Percentiles rank a stretch among this genome's conserved stretches.
phyloP scores from a whole-genome alignment of 2,329 filamentous ascomycete species.

The Colletotrichum truncatum region DNA sequence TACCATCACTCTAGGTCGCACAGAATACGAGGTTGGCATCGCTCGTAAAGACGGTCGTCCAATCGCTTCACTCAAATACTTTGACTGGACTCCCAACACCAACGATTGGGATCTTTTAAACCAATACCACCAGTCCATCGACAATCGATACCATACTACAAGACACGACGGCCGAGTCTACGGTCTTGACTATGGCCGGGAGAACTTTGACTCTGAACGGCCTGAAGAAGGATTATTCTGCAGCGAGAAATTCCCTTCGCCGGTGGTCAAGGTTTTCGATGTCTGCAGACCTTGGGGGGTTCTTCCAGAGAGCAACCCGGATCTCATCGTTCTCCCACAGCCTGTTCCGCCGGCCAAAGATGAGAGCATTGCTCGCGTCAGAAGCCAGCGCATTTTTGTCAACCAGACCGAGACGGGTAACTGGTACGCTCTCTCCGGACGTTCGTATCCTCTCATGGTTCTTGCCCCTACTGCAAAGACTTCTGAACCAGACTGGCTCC shows the following conservation, averaged over 20 bases:
- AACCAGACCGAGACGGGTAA: constrained; percentile 87
- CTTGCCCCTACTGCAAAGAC: constrained; percentile 64
- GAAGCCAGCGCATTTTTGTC: constrained; percentile 78
- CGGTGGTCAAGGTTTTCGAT: constrained; percentile 90
- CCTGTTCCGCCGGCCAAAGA: constrained; percentile 72
- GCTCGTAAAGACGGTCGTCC: constrained; percentile 77
- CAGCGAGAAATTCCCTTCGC: constrained; percentile 58
- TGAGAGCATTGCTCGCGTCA: constrained; percentile 58
- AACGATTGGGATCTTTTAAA: constrained; percentile 86
- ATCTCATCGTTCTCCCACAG: constrained; percentile 87
- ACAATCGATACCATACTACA: constrained; percentile 89
- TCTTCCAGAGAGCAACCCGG: constrained; percentile 70
- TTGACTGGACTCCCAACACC: constrained; percentile 94
- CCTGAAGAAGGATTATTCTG: constrained; percentile 61
- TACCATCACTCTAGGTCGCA: constrained; percentile 83
- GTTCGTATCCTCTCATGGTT: constrained; percentile 85
- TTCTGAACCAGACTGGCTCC: constrained; percentile 56
- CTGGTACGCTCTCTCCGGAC: constrained; percentile 94
- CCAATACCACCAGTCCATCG: constrained; percentile 83
- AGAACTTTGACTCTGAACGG: constrained; percentile 63
- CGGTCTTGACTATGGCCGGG: constrained; percentile 71
- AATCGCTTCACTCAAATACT: constrained; percentile 90
- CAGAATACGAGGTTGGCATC: constrained; percentile 90
- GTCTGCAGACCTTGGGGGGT: constrained; percentile 78
- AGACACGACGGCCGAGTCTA: constrained; percentile 86